These are phyloP conservation scores for Flaveria ramosissima DNA, from an alignment of 129 eudicot species.

Conservation along the genomic window DNA sequence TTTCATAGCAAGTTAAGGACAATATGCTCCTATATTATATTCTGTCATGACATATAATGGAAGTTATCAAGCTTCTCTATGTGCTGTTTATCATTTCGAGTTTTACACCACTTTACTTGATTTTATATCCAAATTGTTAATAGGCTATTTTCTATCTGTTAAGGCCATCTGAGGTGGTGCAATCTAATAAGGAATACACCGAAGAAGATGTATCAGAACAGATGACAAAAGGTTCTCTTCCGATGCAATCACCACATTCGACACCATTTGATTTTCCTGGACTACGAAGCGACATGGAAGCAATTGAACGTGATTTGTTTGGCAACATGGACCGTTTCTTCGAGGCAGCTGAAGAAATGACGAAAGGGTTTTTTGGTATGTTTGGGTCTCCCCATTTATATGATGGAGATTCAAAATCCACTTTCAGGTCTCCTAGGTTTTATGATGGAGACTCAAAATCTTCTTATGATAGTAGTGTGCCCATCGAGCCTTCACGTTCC, in stretches of 20 bases:
- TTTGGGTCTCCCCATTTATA: slow-evolving; percentile 50
- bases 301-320: slow-evolving; percentile 65
- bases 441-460: slow-evolving; percentile 43
- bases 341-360: slow-evolving; percentile 87
- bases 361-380: slow-evolving; percentile 54
- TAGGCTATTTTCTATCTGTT: neutral
- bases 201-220: slow-evolving; percentile 88
- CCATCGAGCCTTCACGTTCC: slow-evolving; percentile 41
- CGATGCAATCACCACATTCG: slow-evolving; percentile 38
- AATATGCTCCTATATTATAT: neutral
- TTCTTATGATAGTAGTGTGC: slow-evolving; percentile 43
- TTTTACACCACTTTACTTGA: neutral
- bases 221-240: slow-evolving; percentile 51
- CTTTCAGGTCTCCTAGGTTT: slow-evolving; percentile 42
- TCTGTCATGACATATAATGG: neutral
- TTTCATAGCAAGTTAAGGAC: neutral
- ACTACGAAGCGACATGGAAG: slow-evolving; percentile 74
- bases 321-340: slow-evolving; percentile 61
- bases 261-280: slow-evolving; percentile 67
- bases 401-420: slow-evolving; percentile 46
- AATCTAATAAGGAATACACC: slow-evolving; percentile 79
- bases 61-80: neutral
- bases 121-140: neutral
- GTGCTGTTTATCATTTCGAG: neutral
- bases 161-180: slow-evolving; percentile 87